These are phyloP conservation scores for Andrographis paniculata DNA, from an alignment of 305 asterid genomes.

Conservation along the genomic window DNA sequence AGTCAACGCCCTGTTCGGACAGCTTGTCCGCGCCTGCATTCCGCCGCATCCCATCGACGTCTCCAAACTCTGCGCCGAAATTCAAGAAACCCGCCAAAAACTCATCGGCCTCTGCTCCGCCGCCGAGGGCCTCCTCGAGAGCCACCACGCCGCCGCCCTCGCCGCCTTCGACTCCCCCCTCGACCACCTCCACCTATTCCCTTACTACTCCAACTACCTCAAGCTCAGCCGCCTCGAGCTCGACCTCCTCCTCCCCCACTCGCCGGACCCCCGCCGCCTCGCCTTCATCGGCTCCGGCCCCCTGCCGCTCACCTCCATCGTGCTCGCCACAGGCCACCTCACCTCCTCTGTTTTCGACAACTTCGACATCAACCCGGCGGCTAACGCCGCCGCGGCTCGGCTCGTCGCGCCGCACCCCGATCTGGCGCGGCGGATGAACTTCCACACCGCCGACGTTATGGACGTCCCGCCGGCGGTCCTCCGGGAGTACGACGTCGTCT, in stretches of 20 bases:
- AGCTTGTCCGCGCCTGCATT: slow-evolving; percentile 63
- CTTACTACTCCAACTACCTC: slow-evolving; percentile 68
- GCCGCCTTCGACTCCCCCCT: slow-evolving; percentile 42
- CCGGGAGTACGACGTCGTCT: slow-evolving; percentile 59
- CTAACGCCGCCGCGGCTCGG: slow-evolving; percentile 44
- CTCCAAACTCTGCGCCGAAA: slow-evolving; percentile 39
- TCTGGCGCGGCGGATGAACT: slow-evolving; percentile 44
- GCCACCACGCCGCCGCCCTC: slow-evolving; percentile 46
- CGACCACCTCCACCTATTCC: slow-evolving; percentile 49
- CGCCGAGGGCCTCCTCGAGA: slow-evolving; percentile 70
- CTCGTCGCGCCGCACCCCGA: slow-evolving; percentile 46
- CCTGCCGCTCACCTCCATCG: slow-evolving; percentile 77
- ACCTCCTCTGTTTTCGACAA: slow-evolving; percentile 43
- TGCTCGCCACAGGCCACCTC: slow-evolving; percentile 55
- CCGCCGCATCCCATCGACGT: slow-evolving; percentile 76
- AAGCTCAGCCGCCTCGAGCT: slow-evolving; percentile 50
- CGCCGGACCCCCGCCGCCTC: slow-evolving; percentile 26
- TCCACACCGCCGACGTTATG: slow-evolving; percentile 48
- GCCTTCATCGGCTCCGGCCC: slow-evolving; percentile 93
- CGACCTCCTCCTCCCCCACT: slow-evolving; percentile 42
- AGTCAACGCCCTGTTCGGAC: slow-evolving; percentile 59
- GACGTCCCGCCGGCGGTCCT: slow-evolving; percentile 29
- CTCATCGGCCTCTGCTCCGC: slow-evolving; percentile 58
- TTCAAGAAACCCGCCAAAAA: slow-evolving; percentile 42
- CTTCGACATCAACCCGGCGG: slow-evolving; percentile 52